Conservation (phyloP, 805 yeast genomes). For the Candida alai region DNA sequence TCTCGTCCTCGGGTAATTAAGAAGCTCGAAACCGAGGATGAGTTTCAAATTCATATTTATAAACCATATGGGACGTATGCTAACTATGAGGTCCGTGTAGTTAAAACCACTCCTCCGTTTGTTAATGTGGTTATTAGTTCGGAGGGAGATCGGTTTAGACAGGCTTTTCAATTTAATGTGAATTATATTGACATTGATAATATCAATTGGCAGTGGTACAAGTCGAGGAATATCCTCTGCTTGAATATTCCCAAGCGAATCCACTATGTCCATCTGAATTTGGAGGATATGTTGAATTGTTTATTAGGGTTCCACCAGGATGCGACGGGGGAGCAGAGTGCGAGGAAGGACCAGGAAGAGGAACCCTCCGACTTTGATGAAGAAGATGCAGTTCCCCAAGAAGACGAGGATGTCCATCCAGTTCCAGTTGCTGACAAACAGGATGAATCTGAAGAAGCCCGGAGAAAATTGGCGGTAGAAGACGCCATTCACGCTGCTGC, state of each 20-base stretch:
- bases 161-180: conserved; percentile 27
- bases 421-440: conserved; percentile 1
- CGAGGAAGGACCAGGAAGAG: conserved; percentile 3
- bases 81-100: conserved; percentile 28
- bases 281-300: conserved; percentile 10
- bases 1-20: conserved; percentile 22
- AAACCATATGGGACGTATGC: conserved; percentile 31
- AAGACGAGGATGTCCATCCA: not conserved
- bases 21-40: conserved; percentile 31
- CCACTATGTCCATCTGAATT: conserved; percentile 15
- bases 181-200: conserved; percentile 25
- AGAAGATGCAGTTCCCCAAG: conserved; percentile 5
- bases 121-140: conserved; percentile 20
- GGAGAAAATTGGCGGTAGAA: conserved; percentile 6
- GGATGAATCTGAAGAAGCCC: conserved; percentile 8
- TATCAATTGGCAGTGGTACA: conserved; percentile 34
- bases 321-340: conserved; percentile 5
- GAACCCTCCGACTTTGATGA: conserved; percentile 13
- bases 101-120: conserved; percentile 14
- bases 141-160: conserved; percentile 27
- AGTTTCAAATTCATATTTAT: conserved; percentile 33
- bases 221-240: conserved; percentile 27
- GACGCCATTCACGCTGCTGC: conserved; percentile 6
- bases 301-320: conserved; percentile 3
- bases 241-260: conserved; percentile 35